A percentile compares a stretch with the other conserved stretches of the same genome.
Conservation (phyloP, 2,329 filamentous ascomycete species). For the Colletotrichum lini region DNA sequence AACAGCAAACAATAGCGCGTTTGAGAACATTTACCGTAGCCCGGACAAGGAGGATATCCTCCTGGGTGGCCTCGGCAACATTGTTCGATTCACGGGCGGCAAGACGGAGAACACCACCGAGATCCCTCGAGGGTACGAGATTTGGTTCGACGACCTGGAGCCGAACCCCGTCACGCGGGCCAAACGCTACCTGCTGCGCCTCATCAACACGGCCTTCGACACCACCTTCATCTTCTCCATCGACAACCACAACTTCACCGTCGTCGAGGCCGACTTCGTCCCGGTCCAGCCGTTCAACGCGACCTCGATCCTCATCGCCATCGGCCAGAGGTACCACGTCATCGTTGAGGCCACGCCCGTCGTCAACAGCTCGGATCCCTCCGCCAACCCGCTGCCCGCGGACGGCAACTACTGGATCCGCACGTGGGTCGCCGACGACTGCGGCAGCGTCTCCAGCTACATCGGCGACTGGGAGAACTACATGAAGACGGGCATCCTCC, state of each 20-base stretch:
- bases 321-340: conserved; percentile 58
- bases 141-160: conserved; percentile 5
- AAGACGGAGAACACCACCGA: not conserved
- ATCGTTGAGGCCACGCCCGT: conserved; percentile 46
- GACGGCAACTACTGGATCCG: conserved; percentile 48
- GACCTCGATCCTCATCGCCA: conserved; percentile 61
- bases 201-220: conserved; percentile 53
- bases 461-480: conserved; percentile 9
- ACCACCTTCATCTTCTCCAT: conserved; percentile 54
- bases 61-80: conserved; percentile 6
- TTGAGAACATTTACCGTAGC: conserved; percentile 1
- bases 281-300: conserved; percentile 63
- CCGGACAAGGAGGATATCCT: conserved; percentile 8
- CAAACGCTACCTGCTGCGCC: conserved; percentile 51
- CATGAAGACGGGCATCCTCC: conserved; percentile 46
- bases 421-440: conserved; percentile 23
- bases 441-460: not conserved
- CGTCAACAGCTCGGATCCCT: not conserved
- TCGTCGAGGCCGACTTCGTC: conserved; percentile 64
- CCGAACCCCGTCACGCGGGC: conserved; percentile 37
- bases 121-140: conserved; percentile 15
- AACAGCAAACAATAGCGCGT: conserved; percentile 21
- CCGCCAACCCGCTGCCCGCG: conserved; percentile 32
- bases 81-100: conserved; percentile 1
- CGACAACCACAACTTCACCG: conserved; percentile 55